phyloP scores from a whole-genome alignment of 106 monocot genomes.

The Hemerocallis citrina region DNA sequence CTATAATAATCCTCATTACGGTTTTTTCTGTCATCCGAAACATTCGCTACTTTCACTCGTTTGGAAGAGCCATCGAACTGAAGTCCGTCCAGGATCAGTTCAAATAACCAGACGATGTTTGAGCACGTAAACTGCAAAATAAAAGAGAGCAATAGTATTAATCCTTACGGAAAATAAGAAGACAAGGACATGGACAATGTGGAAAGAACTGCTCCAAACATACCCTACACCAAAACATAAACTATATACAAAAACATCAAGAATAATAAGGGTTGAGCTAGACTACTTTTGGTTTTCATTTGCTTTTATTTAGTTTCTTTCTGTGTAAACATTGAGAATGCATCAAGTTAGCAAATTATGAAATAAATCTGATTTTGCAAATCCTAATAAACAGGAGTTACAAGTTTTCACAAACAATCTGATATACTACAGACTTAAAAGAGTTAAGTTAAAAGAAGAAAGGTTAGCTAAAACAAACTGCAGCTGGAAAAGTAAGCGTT shows the following conservation, averaged over 20 bases:
- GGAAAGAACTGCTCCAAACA: no score
- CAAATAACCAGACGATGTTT: constrained; percentile 37
- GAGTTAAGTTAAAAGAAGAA: neutral
- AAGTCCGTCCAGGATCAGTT: constrained; percentile 22
- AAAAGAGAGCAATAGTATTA: neutral
- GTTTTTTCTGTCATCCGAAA: constrained; percentile 1
- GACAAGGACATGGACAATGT: no score
- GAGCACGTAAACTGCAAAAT: constrained; percentile 49
- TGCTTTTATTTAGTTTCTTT: no score
- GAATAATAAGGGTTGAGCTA: no score
- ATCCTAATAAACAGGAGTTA: neutral
- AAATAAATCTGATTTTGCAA: no score
- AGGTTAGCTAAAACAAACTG: neutral
- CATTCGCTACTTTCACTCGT: constrained; percentile 40
- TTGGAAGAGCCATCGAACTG: constrained; percentile 15
- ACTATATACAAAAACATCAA: no score
- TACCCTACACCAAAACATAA: no score
- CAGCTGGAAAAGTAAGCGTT: neutral
- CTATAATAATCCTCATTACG: constrained; percentile 10
- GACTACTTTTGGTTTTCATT: no score
- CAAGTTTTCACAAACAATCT: neutral
- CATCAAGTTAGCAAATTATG: neutral
- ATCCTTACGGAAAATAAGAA: neutral
- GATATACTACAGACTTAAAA: neutral
- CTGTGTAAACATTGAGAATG: no score